Evolutionary conservation across 768 basidiomycete species (phyloP), one percentile per base, ranked within the genome.

Genomic region (Phanerochaete sordida): DNA sequence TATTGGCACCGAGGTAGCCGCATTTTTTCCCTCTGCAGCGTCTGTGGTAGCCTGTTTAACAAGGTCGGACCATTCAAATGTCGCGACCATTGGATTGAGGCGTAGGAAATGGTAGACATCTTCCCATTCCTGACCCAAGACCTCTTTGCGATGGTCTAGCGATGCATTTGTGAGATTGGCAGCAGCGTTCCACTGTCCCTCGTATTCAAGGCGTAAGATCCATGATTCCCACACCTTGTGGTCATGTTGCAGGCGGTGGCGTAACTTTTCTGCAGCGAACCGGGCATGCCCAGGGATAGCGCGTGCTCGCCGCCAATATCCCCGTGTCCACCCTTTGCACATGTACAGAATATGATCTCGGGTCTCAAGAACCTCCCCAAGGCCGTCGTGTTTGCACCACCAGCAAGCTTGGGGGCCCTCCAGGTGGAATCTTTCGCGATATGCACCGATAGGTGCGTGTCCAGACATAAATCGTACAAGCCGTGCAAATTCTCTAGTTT

Each of bases 11-110:
- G 13, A 35, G 6, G 6, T 35, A 7, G 33, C 13, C 7, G 13
- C 6, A 35, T 35, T 13, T 7, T 7, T 6, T 6, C 49, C 49
- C 8, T 51, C 19, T 3, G 13, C 3, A 9, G 9, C 8, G 27
- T 51, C 49, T 8, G 11, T 27, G 4, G 49, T 26, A 8, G 24
- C 24, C 8, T 51, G 3, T 26, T 23, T 24, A 23, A 51, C n/a
- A 11, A 55, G 26, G 13, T 55, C 33, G 4, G 53, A 16, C 53
- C 53, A 55, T 26, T 55, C 53, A 27, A 55, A 55, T 37, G 53
- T 55, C 15, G 26, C 53, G 35, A 24, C 16, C 53, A 55, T 55
- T 11, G 53, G 53, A 27, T 55, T 55, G 12, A 37, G 19, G 5
- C 16, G 15, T 7, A 55, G 27, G 53, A 55, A 55, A 8, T n/a